Evolutionary conservation across 495 filamentous ascomycete genomes (phyloP), one percentile per base, ranked within the genome.

Genomic region (Halenospora varia): DNA sequence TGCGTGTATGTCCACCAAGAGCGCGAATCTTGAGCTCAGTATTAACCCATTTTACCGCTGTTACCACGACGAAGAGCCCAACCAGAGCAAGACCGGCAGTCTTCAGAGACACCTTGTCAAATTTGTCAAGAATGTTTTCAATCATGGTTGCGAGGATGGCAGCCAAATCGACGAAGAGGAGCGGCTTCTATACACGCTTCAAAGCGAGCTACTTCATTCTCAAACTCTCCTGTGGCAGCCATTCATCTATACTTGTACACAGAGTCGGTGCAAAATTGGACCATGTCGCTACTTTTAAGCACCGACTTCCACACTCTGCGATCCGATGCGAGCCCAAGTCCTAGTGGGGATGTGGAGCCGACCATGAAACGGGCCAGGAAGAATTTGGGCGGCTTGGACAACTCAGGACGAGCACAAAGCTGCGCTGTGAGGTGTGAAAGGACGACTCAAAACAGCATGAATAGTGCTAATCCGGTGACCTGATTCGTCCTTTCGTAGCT

Each of bases 1-100:
- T 55, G 0, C 40, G 40, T 19, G 70, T 69, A 51, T 66, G 69
- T 13, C 66, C 68, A 6, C 81, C 80, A 0, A 80, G 59, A 42
- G 66, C 66, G 20, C 68, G 66, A 41, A 84, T 71, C 57, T 67
- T 73, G 25, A 66, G 55, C 25, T 70, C 72, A 45, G 74, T 58
- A 26, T 69, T 63, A 26, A 75, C 54, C 26, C 55, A 61, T 39
- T 55, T 18, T 25, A 71, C 57, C 6, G 73, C 25, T 25, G 50
- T 66, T 41, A 63, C 59, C 41, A 74, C 46, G 13, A 65, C 46
- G 20, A 74, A 63, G 39, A 64, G 41, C 19, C 63, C 65, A 20
- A 65, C 59, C 10, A 68, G 3, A 13, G 60, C 48, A 24, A 73
- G 17, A 45, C 68, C 46, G 40, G 66, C 53, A 6, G 56, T 62